Base-by-base conservation (phyloP, 2,329 filamentous ascomycete species). In the Diaporthe destruens region DNA sequence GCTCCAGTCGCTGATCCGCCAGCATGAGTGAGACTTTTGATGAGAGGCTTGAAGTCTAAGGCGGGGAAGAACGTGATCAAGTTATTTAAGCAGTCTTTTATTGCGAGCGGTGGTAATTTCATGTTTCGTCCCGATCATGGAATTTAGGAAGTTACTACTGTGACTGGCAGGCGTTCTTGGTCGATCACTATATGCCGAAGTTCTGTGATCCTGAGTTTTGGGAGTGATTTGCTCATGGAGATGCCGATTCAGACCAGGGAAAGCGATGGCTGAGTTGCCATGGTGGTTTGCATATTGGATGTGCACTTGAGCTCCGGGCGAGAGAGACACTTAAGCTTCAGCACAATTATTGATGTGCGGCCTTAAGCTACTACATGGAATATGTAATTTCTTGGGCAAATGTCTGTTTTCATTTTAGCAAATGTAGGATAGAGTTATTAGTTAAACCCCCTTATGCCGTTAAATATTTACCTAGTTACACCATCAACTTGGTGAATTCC, bases 1-100 rank as follows among this genome's bases (percentile, higher is more conserved):
- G 29, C 67, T 25, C 32, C 68, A 16, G 67, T 23, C 18, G 42
- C 55, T 11, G 67, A 61, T 23, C 55, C 68, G 9, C 55, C 68
- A 12, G 55, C 44, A 7, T 70, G 29, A 42, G 18, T 0, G 47
- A 18, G 29, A 16, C 20, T 4, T 9, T 20, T 51, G 12, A 7
- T 14, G 11, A 5, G 23, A 32, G 3, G n/a, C 11, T 8, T n/a
- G 6, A 5, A 32, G 18, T 6, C 1, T 6, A 12, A 12, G n/a
- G n/a, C 61, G 23, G 53, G 39, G 23, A 39, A 1, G 14, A 23
- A 18, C 14, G 5, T 39, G 47, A 2, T 16, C 3, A 5, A 63
- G 11, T 18, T 20, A 5, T 39, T 36, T 20, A 9, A 51, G 20
- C 11, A 36, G 44, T 44, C 29, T 49, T 49, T 36, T 47, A 9